Evolutionary conservation across 108 stramenopile genomes (phyloP), one percentile per base, ranked within the genome.

Genomic region (Asterionellopsis glacialis): DNA sequence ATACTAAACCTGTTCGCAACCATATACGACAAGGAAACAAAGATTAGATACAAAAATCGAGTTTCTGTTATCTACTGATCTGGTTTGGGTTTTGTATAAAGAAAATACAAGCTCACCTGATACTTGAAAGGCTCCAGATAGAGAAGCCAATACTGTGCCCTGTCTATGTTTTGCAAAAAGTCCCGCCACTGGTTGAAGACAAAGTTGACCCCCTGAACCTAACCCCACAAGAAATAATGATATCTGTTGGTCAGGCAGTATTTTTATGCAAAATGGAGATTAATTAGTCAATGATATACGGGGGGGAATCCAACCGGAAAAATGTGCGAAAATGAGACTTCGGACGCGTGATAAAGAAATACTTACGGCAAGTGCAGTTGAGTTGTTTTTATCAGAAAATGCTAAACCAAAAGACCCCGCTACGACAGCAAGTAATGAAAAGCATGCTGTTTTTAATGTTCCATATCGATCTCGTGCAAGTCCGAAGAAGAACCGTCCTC

Each of bases 61-160:
- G 7, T 5, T 5, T 33, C 33, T 33, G 33, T 33, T 33, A 33
- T 7, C 33, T 33, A 33, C 33, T 7, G 5, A 5, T 7, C 33
- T 33, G 33, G 33, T 7, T 5, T 33, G 7, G 33, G 7, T 33
- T 33, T 33, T 33, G 33, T 33, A 5, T 4, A 41, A 19, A 4
- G 25, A 16, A 68, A 76, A 72, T 0, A 69, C 57, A n/a, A 77
- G 38, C 33, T 33, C 33, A 21, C 68, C 72, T 39, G 65, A 63
- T 12, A 77, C 38, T 25, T 73, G 63, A 58, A 73, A 77, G 11
- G 76, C 76, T n/a, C 76, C 76, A 21, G 72, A 69, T 15, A 73
- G 33, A 16, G 64, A 41, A 1, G 68, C 47, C 2, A 70, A 10
- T 0, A 73, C 26, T 15, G 55, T 55, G 9, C 72, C 76, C 14